Percentiles rank a stretch among this genome's conserved stretches.
These are phyloP conservation scores for Coemansia sp. DNA, from an alignment of 192 early-diverging fungal genomes.

Conservation along the genomic window DNA sequence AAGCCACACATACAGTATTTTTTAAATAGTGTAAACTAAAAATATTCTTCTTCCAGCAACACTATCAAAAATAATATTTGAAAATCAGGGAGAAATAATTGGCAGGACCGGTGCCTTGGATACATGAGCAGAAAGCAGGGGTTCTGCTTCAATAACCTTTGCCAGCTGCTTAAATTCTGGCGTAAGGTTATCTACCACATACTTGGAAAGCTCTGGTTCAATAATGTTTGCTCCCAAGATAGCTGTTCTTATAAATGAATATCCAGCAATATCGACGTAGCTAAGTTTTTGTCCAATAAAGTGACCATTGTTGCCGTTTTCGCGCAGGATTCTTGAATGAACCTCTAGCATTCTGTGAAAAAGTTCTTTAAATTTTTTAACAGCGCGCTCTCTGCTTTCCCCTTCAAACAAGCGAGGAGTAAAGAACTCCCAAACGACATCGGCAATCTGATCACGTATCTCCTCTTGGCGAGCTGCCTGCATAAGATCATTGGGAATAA, in stretches of 20 bases:
- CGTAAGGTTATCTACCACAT: background rate
- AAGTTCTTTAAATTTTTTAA: slow-evolving; percentile 8
- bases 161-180: slow-evolving; percentile 5
- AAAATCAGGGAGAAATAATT: background rate
- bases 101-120: background rate
- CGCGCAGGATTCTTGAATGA: slow-evolving; percentile 31
- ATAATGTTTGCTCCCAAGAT: background rate
- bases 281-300: slow-evolving; percentile 44
- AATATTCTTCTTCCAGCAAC: no score
- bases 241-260: background rate
- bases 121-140: background rate
- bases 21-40: no score
- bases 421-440: slow-evolving; percentile 1
- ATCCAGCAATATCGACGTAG: slow-evolving; percentile 34
- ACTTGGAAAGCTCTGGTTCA: slow-evolving; percentile 1
- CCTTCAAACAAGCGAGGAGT: background rate
- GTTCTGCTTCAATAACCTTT: background rate
- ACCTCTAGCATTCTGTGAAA: slow-evolving; percentile 27
- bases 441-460: slow-evolving; percentile 20
- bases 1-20: no score
- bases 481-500: slow-evolving; percentile 33
- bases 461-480: slow-evolving; percentile 36
- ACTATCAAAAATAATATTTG: no score
- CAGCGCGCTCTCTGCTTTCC: slow-evolving; percentile 14
- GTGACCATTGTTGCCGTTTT: slow-evolving; percentile 58